These are phyloP conservation scores for Phyllosticta paracitricarpa DNA, from an alignment of 2,329 filamentous ascomycete genomes.

Conservation along the genomic window DNA sequence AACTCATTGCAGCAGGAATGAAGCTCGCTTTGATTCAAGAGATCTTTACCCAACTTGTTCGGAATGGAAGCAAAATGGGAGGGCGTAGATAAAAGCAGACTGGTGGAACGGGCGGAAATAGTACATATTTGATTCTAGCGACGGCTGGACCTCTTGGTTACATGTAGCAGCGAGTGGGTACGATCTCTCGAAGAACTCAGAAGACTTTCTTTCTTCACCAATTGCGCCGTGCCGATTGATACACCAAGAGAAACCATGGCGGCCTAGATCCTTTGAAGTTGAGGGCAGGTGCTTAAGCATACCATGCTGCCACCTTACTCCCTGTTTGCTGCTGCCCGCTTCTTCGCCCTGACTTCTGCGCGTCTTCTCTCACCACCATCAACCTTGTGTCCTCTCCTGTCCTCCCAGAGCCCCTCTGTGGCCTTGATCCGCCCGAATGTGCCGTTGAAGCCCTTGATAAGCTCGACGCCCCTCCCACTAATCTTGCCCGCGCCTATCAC, in stretches of 20 bases:
- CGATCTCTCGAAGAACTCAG: neutral
- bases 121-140: neutral
- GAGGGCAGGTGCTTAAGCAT: neutral
- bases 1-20: neutral
- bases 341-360: slow-evolving; percentile 80
- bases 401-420: slow-evolving; percentile 88
- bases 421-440: slow-evolving; percentile 57
- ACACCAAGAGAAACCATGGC: neutral
- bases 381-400: slow-evolving; percentile 77
- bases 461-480: slow-evolving; percentile 62
- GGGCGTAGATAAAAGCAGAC: neutral
- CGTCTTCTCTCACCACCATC: slow-evolving; percentile 90
- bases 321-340: slow-evolving; percentile 66
- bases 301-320: slow-evolving; percentile 31
- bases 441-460: slow-evolving; percentile 51
- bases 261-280: neutral
- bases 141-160: neutral
- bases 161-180: neutral
- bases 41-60: no score
- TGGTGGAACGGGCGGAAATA: neutral
- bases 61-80: neutral
- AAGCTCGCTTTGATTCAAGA: neutral
- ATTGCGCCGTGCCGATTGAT: neutral
- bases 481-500: slow-evolving; percentile 61
- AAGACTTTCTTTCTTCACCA: neutral